Evolutionary conservation across 2,329 filamentous ascomycete species (phyloP).

Genomic region (Keithomyces neogunnii): DNA sequence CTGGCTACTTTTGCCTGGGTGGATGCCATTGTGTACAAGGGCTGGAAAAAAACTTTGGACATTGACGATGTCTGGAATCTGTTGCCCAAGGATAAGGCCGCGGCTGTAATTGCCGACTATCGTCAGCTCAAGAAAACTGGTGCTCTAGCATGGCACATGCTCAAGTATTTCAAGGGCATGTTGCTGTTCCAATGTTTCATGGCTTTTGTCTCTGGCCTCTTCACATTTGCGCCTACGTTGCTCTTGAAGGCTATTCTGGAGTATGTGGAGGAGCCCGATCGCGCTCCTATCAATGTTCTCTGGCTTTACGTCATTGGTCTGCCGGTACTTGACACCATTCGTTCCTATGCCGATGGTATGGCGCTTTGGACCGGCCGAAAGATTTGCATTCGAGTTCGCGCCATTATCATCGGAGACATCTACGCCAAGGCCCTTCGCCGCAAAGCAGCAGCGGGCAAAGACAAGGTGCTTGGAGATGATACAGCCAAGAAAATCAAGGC

Average conservation of each 20-base stretch:
- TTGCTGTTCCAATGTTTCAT: conserved; percentile 72
- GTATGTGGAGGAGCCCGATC: conserved; percentile 77
- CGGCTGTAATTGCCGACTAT: conserved; percentile 70
- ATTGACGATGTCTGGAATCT: conserved; percentile 89
- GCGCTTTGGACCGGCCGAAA: conserved; percentile 90
- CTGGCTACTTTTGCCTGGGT: conserved; percentile 86
- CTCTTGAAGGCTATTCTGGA: conserved; percentile 86
- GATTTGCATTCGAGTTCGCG: conserved; percentile 85
- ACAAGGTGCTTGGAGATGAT: conserved; percentile 55
- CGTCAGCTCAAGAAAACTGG: conserved; percentile 77
- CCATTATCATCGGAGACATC: conserved; percentile 94
- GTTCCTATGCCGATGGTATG: conserved; percentile 76
- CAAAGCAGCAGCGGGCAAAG: conserved; percentile 72
- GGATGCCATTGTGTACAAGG: conserved; percentile 79
- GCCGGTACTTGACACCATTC: conserved; percentile 71
- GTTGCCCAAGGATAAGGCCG: conserved; percentile 79
- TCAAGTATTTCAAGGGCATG: conserved; percentile 73
- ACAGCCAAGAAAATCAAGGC: conserved; percentile 25
- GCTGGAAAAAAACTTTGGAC: conserved; percentile 77
- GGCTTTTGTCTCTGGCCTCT: conserved; percentile 69
- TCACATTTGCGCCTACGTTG: conserved; percentile 87
- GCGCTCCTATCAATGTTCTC: conserved; percentile 73
- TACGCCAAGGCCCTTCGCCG: conserved; percentile 92
- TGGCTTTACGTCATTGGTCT: conserved; percentile 94
- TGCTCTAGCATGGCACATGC: conserved; percentile 68